A percentile compares a stretch with the other conserved stretches of the same genome.
These are phyloP conservation scores for Herpetomonas samuelpessoai DNA, from an alignment of 208 protist species.

Conservation along the genomic window DNA sequence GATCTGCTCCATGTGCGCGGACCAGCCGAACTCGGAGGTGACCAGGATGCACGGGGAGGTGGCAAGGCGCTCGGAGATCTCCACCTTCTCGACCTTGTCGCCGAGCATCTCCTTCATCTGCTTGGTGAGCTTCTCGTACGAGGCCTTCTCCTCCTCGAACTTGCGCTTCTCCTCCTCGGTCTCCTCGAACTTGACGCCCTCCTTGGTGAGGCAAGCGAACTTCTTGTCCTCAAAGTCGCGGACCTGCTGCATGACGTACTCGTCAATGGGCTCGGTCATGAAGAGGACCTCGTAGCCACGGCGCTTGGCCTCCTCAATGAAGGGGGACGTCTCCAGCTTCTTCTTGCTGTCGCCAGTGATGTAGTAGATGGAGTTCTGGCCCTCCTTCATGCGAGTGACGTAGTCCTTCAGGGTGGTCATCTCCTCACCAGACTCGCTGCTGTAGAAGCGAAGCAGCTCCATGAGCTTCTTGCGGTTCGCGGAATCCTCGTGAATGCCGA, in stretches of 20 bases:
- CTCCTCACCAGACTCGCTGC: slow-evolving; percentile 60
- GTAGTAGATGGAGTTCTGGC: slow-evolving; percentile 90
- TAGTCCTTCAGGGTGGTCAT: slow-evolving; percentile 86
- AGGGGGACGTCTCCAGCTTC: slow-evolving; percentile 65
- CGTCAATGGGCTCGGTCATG: slow-evolving; percentile 96
- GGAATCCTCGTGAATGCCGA: slow-evolving; percentile 97
- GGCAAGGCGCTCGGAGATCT: slow-evolving; percentile 94
- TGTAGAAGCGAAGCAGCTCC: slow-evolving; percentile 94
- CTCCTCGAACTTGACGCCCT: slow-evolving; percentile 96
- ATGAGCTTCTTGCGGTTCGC: slow-evolving; percentile 90
- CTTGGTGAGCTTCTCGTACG: slow-evolving; percentile 95
- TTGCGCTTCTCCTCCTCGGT: slow-evolving; percentile 98
- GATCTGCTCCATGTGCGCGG: slow-evolving; percentile 99
- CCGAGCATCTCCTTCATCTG: slow-evolving; percentile 99
- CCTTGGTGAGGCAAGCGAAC: slow-evolving; percentile 99
- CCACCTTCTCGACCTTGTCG: slow-evolving; percentile 99
- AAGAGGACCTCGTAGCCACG: slow-evolving; percentile 81
- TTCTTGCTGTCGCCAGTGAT: slow-evolving; percentile 62
- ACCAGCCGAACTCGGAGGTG: slow-evolving; percentile 98
- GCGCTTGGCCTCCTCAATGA: slow-evolving; percentile 61
- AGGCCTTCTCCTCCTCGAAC: slow-evolving; percentile 93
- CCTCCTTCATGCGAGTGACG: slow-evolving; percentile 88
- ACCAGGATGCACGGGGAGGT: slow-evolving; percentile 98
- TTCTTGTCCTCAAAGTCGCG: slow-evolving; percentile 94
- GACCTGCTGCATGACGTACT: slow-evolving; percentile 93